These are phyloP conservation scores for Raphanus sativus DNA, from an alignment of 345 rosid species.

Conservation along the genomic window DNA sequence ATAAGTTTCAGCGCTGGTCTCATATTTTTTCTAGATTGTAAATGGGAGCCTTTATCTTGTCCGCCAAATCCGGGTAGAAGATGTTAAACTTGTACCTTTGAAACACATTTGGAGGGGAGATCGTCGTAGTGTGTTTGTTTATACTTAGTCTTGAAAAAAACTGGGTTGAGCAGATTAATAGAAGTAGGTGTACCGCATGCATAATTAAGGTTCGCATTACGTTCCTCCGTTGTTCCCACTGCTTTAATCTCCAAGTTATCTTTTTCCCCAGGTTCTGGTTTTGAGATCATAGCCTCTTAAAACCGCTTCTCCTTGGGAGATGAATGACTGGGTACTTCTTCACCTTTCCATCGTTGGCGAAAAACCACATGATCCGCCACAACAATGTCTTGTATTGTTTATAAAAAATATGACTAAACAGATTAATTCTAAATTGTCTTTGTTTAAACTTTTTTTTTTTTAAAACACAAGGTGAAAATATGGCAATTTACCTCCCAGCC, in stretches of 20 bases:
- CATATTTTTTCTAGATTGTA: background rate
- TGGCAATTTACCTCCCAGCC: slow-evolving; percentile 76
- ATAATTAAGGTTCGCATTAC: background rate
- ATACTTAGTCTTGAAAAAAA: no score
- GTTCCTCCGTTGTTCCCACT: background rate
- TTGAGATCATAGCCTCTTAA: no score
- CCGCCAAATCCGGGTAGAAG: background rate
- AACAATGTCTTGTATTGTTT: slow-evolving; percentile 74
- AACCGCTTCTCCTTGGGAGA: slow-evolving; percentile 73
- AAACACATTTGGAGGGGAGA: background rate
- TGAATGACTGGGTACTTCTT: slow-evolving; percentile 66
- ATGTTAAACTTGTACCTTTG: background rate
- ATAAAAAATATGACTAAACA: background rate
- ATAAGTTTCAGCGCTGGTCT: background rate
- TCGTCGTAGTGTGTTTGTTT: background rate
- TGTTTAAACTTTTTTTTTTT: background rate
- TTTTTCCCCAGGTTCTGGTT: no score
- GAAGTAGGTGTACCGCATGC: background rate
- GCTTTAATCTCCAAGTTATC: no score
- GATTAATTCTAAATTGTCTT: background rate
- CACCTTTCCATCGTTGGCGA: slow-evolving; percentile 88
- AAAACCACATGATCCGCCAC: slow-evolving; percentile 94
- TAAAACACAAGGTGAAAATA: background rate
- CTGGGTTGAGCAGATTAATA: background rate
- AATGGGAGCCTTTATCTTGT: background rate